Base-by-base conservation (phyloP, 495 filamentous ascomycete genomes). In the Penicilliopsis zonata region DNA sequence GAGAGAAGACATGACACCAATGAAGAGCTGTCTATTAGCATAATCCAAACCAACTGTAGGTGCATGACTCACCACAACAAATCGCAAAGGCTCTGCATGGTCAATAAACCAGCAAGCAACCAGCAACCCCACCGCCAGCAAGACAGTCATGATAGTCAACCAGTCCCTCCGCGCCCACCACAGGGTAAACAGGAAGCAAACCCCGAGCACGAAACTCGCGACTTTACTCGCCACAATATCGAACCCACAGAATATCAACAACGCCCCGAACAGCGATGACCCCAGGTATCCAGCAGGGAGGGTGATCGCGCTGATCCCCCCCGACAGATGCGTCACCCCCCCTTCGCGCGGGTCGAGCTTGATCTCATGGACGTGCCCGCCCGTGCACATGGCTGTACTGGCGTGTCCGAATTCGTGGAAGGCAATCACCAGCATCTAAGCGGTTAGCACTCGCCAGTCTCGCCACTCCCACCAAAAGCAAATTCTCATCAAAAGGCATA, bases 371-470 rank as follows among this genome's bases (percentile, higher is more conserved):
- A 86, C 80, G 28, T 58, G 59, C 4, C 80, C 81, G 26, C 81
- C 80, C 0, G 81, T 86, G 28, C 76, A 72, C 40, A 72, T 67
- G 24, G 79, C 76, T 4, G 76, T 74, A 40, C 80, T 74, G 27
- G 81, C 81, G 58, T 86, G 81, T 18, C 76, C 70, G 52, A 85
- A 86, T 50, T 86, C 81, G 61, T 86, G 80, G 56, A 85, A 86
- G 18, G 81, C 80, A 31, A 86, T 86, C 8, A 85, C 80, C 20
- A 86, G 69, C 81, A 86, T 86, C 76, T 77, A 21, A 24, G 4
- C n/a, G 21, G 13, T 9, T 28, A 16, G 12, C 14, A 4, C 9
- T 24, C 17, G 20, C n/a, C n/a, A 23, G 8, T 9, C 13, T 9
- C 6, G 12, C 15, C 5, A 15, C 1, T 5, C 9, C 18, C 24